phyloP scores from a whole-genome alignment of 164 flowering plant genomes.

The Dillenia turbinata region DNA sequence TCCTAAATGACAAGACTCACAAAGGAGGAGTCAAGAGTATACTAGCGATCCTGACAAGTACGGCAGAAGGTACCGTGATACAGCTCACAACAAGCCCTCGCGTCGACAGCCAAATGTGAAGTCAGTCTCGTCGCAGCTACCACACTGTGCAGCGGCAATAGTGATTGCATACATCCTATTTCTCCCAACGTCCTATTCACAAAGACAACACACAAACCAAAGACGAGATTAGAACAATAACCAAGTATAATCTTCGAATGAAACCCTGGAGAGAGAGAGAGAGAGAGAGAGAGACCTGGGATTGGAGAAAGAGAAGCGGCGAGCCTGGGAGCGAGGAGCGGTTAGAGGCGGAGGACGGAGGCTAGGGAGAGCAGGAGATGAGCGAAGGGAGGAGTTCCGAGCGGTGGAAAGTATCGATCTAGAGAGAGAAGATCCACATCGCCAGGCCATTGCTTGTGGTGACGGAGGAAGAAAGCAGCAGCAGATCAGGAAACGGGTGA shows the following conservation, averaged over 20 bases:
- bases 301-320: slow-evolving; percentile 48
- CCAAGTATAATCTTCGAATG: too few relatives aligned
- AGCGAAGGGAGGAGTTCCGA: slow-evolving; percentile 49
- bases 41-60: slow-evolving; percentile 98
- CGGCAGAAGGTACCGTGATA: slow-evolving; percentile 92
- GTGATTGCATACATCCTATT: slow-evolving; percentile 65
- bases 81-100: slow-evolving; percentile 82
- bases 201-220: background rate
- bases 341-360: slow-evolving; percentile 49
- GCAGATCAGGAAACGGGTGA: too few relatives aligned
- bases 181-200: slow-evolving; percentile 58
- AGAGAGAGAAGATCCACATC: slow-evolving; percentile 52
- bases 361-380: slow-evolving; percentile 47
- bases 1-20: slow-evolving; percentile 55
- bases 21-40: slow-evolving; percentile 34
- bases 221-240: too few relatives aligned
- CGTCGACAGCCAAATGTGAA: slow-evolving; percentile 54
- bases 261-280: background rate
- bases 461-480: too few relatives aligned
- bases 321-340: slow-evolving; percentile 43
- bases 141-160: slow-evolving; percentile 54
- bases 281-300: slow-evolving; percentile 37
- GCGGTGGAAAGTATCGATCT: slow-evolving; percentile 62
- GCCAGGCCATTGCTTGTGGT: slow-evolving; percentile 58
- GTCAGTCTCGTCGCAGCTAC: slow-evolving; percentile 45